Evolutionary conservation across 306 rosid genomes (phyloP).

Genomic region (Vigna mungo): DNA sequence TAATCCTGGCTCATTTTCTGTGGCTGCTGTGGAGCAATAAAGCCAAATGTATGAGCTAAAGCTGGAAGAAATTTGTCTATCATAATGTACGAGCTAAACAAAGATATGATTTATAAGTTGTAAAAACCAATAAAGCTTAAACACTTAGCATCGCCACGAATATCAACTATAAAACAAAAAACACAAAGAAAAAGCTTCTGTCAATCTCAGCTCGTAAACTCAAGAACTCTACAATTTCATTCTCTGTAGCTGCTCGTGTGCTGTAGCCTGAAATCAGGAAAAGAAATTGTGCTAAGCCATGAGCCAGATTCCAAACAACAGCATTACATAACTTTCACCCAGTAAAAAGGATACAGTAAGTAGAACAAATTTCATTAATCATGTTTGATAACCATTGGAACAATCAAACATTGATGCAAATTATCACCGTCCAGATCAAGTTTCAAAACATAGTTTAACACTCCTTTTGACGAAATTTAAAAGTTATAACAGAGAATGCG

Average conservation of each 20-base stretch:
- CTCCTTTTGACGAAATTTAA: slow-evolving; percentile 12
- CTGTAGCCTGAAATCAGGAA: slow-evolving; percentile 40
- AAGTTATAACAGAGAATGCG: not conserved
- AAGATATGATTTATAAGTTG: slow-evolving; percentile 10
- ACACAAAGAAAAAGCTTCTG: not conserved
- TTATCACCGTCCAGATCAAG: not conserved
- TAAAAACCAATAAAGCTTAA: slow-evolving; percentile 35
- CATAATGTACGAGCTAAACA: slow-evolving; percentile 17
- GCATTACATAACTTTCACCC: not conserved
- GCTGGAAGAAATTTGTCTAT: slow-evolving; percentile 2
- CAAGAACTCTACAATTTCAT: slow-evolving; percentile 48
- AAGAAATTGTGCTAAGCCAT: slow-evolving; percentile 26
- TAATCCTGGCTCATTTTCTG: not conserved
- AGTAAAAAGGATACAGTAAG: not conserved
- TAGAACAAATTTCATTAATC: slow-evolving; percentile 18
- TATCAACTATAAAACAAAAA: not conserved
- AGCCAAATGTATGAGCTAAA: not conserved
- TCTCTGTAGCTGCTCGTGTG: slow-evolving; percentile 35
- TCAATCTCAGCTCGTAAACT: slow-evolving; percentile 32
- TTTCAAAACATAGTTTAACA: not conserved
- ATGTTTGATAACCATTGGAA: slow-evolving; percentile 17
- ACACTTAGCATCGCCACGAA: slow-evolving; percentile 17
- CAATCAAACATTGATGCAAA: slow-evolving; percentile 27
- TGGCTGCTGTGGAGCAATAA: not conserved
- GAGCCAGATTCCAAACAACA: slow-evolving; percentile 10